Evolutionary conservation across 2,329 filamentous ascomycete species (phyloP), one percentile per base, ranked within the genome.

Genomic region (Aplosporella prunicola): DNA sequence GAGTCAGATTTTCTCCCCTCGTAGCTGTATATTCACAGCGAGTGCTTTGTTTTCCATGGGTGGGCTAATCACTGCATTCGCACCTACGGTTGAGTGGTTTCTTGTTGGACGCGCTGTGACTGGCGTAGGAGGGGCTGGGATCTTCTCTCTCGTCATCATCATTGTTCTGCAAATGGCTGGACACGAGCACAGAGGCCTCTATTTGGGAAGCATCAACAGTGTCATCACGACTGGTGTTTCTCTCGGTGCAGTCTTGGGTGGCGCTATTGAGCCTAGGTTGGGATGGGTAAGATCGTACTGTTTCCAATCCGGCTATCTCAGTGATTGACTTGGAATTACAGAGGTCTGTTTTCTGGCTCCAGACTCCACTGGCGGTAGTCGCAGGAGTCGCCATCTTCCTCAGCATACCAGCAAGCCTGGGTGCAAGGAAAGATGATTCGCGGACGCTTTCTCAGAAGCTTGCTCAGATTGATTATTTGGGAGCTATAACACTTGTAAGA

Each of bases 61-160:
- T 1, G 71, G 74, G 2, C 50, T 82, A 4, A 52, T 85, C n/a
- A 79, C 80, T 0, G 73, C 80, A 1, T 62, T 66, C 26, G 77
- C 84, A 1, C 56, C 47, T 2, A 71, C 63, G 0, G 74, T 88
- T 35, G 52, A 61, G 2, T 58, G 66, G 3, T 91, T 93, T 47
- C 67, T 91, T 13, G 42, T 76, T 0, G 85, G 84, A 1, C 70
- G 85, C 30, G 73, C 73, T 2, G 51, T 88, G 11, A 72, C 76
- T 3, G 85, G 85, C 0, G 55, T 76, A 7, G 85, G 83, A 1
- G 78, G 72, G 11, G 80, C 80, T 2, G 82, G 82, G 0, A 71
- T 86, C 32, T 74, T 86, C 61, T 80, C 80, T 1, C 71, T 88
- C 5, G 72, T 78, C 1, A 75, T 85, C 31, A 84, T 93, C 32